Base-by-base conservation (phyloP, 345 rosid species). In the Cardamine chenopodiifolia region DNA sequence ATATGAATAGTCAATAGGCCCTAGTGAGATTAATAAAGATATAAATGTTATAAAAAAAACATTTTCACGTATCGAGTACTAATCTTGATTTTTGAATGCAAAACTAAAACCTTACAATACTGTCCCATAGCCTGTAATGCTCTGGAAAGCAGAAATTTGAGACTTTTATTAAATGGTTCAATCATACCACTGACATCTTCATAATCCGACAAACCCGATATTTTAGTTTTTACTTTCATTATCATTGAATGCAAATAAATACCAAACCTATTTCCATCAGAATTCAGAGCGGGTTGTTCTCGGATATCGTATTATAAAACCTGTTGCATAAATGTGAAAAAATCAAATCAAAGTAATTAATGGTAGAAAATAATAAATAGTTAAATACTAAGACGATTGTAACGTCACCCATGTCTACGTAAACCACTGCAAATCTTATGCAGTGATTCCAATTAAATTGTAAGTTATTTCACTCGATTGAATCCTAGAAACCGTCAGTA, bases 161-260 rank as follows among this genome's bases (percentile, higher is more conserved):
- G 40, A 47, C 45, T 29, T 70, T 70, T 44, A 70, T 62, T 62
- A 34, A 69, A 62, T 76, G 59, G 20, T 53, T 54, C 66, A 62
- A 70, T 76, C 71, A 76, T 76, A 18, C 8, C 80, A 54, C 80
- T 76, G 75, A 44, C 75, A 76, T 76, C 52, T 70, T 76, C 54
- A 47, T 71, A 70, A 70, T 55, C 60, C 66, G 65, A 76, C 71
- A 70, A 70, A 70, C 54, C 52, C 65, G 59, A 62, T 62, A 54
- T 62, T 53, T 68, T 50, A 44, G 42, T 22, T 31, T 66, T 62
- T 70, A 34, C 50, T 62, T 69, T 44, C 58, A 22, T 68, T 61
- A 23, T 34, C 53, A 76, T 45, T 76, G 42, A 76, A 70, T 76
- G 52, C 42, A 40, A 31, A 31, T 62, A 69, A 70, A 76, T 69